These are phyloP conservation scores for Globisporangium carolinianum DNA, from an alignment of 352 stramenopile genomes.

Conservation along the genomic window DNA sequence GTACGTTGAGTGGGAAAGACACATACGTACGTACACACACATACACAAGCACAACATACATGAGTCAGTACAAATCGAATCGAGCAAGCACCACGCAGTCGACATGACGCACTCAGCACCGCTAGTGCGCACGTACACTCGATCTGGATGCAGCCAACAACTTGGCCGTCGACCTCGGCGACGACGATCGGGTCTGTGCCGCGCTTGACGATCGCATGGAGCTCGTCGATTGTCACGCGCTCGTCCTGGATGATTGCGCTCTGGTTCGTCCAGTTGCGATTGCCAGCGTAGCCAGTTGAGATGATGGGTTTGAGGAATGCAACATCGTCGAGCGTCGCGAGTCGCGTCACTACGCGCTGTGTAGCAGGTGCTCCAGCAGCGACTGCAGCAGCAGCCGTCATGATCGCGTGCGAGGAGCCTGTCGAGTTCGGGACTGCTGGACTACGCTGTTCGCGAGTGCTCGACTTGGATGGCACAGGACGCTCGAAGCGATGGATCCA, in stretches of 20 bases:
- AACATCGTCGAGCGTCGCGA: slow-evolving; percentile 1
- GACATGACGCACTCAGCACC: too few species aligned
- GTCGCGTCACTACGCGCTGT: neutral
- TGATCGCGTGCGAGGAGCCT: too few species aligned
- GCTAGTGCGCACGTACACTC: slow-evolving; percentile 4
- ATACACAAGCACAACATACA: neutral
- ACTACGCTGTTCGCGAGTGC: neutral
- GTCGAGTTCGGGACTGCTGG: too few species aligned
- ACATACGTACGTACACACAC: neutral
- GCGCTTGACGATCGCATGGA: neutral
- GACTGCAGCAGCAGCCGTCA: neutral
- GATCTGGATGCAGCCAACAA: slow-evolving; percentile 9
- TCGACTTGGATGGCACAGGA: too few species aligned
- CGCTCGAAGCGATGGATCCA: too few species aligned
- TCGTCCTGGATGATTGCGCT: slow-evolving; percentile 4
- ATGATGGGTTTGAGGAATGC: neutral
- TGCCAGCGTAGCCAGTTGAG: neutral
- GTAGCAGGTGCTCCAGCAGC: neutral
- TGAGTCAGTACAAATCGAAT: too few species aligned
- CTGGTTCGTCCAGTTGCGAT: slow-evolving; percentile 5
- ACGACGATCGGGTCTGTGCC: slow-evolving; percentile 7
- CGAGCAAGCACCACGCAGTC: too few species aligned
- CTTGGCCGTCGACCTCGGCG: slow-evolving; percentile 2
- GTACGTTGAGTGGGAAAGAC: too few species aligned
- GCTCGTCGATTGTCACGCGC: slow-evolving; percentile 4